Conservation (phyloP, 495 filamentous ascomycete genomes). For the Penicillium simplicissimum region DNA sequence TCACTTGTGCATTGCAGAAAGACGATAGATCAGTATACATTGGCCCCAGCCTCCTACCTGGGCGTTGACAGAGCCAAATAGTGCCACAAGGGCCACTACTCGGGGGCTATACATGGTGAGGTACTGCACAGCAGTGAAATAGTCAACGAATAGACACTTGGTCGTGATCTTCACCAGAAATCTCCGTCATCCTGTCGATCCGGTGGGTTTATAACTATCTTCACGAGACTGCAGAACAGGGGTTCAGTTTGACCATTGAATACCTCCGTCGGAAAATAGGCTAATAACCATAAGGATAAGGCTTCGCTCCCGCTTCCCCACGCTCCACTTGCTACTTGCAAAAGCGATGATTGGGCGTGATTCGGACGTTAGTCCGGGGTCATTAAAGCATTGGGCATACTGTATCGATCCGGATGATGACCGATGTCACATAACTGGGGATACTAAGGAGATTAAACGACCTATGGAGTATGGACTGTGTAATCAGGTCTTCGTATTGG, state of each 20-base stretch:
- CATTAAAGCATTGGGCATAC: not conserved
- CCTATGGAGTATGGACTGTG: no score
- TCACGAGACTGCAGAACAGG: not conserved
- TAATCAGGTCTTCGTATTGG: no score
- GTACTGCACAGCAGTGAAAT: not conserved
- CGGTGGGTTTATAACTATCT: not conserved
- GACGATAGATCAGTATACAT: slow-evolving; percentile 7
- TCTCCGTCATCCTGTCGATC: not conserved
- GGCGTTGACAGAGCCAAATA: slow-evolving; percentile 15
- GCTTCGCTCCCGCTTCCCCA: not conserved
- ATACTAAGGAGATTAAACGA: no score
- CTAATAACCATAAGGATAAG: not conserved
- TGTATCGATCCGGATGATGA: no score
- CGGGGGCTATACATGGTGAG: slow-evolving; percentile 10
- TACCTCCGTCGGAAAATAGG: not conserved
- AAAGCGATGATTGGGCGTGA: not conserved
- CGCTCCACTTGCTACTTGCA: not conserved
- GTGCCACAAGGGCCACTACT: slow-evolving; percentile 13
- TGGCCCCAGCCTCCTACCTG: slow-evolving; percentile 20
- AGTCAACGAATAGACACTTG: not conserved
- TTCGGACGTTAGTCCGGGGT: not conserved
- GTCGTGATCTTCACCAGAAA: not conserved
- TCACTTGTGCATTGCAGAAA: not conserved
- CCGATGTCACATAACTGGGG: not conserved
- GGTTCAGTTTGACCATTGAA: no score